Evolutionary conservation across 1,284 basidiomycete species (phyloP), one percentile per base, ranked within the genome.

Genomic region (Sparassis latifolia): DNA sequence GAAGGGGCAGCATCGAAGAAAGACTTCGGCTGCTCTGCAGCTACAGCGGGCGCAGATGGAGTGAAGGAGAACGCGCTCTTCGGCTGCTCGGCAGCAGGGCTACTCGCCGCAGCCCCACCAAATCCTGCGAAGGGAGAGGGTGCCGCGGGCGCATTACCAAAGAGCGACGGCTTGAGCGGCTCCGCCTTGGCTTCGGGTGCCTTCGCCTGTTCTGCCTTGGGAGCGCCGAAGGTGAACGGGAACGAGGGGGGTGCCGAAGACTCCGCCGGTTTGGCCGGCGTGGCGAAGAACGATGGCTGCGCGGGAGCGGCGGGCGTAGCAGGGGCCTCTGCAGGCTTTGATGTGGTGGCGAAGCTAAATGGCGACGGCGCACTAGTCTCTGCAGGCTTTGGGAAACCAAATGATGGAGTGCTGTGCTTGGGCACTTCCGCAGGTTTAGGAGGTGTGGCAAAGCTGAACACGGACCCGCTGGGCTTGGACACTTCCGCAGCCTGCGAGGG

Each of bases 1-100:
- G 55, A 52, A 6, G 52, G 42, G n/a, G 58, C 57, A 9, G 54
- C 37, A 4, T 59, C 56, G 50, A 66, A 66, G n/a, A 61, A 30
- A 1, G 65, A 58, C 45, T 66, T 66, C 0, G 65, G 59, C 41
- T 61, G 58, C n/a, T 61, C 50, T 30, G 57, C 44, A 1, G 61
- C 42, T 3, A 52, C 43, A 28, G 44, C 45, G 7, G 60, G n/a
- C 3, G 55, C 53, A 3, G 62, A 38, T 9, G 59, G 33, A 12
- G 56, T 33, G 31, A 64, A 64, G n/a, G 55, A 42, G 52, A 64
- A 64, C 4, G 53, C 45, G 12, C 55, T 51, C 46, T 64, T 65
- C 10, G 59, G 51, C 9, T 58, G 52, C 39, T 64, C 61, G 3
- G 53, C 50, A n/a, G 55, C 55, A 6, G 53, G 49, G 20, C 55